These are phyloP conservation scores for Botrytis tulipae DNA, from an alignment of 2,329 filamentous ascomycete species.

Conservation along the genomic window DNA sequence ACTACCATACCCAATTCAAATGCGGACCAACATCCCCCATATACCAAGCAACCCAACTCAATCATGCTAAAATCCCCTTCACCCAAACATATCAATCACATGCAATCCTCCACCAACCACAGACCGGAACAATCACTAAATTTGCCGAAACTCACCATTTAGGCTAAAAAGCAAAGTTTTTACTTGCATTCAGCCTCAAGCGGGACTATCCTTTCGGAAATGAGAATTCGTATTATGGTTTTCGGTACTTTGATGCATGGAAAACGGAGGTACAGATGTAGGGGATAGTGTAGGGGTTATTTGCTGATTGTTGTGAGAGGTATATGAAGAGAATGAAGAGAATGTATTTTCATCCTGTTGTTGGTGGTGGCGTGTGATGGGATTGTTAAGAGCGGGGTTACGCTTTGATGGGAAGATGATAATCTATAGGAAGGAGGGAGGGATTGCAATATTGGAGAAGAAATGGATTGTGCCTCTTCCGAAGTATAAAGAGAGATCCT, in stretches of 20 bases:
- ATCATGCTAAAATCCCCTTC: neutral
- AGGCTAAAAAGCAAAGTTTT: neutral
- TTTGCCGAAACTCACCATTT: neutral
- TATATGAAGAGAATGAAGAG: neutral
- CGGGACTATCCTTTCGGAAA: neutral
- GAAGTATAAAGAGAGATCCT: too few relatives aligned
- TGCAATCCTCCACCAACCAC: neutral
- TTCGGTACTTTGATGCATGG: neutral
- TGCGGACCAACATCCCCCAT: neutral
- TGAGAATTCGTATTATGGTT: neutral
- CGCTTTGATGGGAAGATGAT: neutral
- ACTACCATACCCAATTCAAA: neutral
- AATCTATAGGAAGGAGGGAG: neutral
- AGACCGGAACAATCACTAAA: neutral
- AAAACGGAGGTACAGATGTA: neutral
- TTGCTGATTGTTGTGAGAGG: neutral
- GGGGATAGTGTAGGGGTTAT: neutral
- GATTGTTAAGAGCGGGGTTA: neutral
- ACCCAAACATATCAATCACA: neutral
- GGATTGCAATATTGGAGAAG: neutral
- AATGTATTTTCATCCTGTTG: neutral
- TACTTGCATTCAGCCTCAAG: conserved; percentile 1
- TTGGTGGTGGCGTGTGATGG: neutral
- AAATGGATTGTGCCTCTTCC: too few relatives aligned
- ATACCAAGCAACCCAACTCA: neutral